A percentile compares a stretch with the other conserved stretches of the same genome.
These are phyloP conservation scores for Spizellomyces punctatus DNA, from an alignment of 192 early-diverging fungal species.

Conservation along the genomic window DNA sequence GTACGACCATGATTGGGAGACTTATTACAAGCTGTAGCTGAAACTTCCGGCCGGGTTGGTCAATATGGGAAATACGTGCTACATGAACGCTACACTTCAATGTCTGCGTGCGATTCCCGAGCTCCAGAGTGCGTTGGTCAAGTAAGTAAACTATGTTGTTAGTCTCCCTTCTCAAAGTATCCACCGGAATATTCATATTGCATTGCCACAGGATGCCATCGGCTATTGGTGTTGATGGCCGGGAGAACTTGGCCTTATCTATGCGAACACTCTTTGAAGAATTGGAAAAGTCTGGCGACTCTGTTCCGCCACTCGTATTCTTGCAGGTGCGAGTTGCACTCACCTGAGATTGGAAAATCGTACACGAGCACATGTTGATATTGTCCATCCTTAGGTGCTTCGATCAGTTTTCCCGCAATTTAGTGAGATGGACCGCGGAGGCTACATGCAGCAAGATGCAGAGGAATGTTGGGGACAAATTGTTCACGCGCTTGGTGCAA, in stretches of 20 bases:
- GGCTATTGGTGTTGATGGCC: constrained; percentile 50
- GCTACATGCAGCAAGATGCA: constrained; percentile 94
- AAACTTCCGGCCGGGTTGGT: constrained; percentile 87
- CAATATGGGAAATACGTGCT: constrained; percentile 89
- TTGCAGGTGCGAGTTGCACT: constrained; percentile 52
- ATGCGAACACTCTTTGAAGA: constrained; percentile 75
- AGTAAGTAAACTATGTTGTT: constrained; percentile 32
- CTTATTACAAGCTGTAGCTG: constrained; percentile 50
- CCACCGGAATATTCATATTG: no score
- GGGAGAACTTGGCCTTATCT: constrained; percentile 67
- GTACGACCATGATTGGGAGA: constrained; percentile 4
- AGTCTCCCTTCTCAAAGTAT: constrained; percentile 1
- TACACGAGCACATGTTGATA: neutral
- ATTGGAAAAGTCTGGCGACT: constrained; percentile 67
- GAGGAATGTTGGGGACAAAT: constrained; percentile 97
- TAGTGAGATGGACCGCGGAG: constrained; percentile 69
- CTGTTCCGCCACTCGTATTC: constrained; percentile 79
- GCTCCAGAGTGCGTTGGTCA: constrained; percentile 63
- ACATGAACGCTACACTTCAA: constrained; percentile 88
- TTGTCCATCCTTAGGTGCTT: constrained; percentile 47
- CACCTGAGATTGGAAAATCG: neutral
- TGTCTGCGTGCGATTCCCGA: constrained; percentile 89
- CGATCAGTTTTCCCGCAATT: constrained; percentile 86
- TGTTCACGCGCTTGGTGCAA: constrained; percentile 68
- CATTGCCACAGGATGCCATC: constrained; percentile 48